Evolutionary conservation across 805 yeast genomes (phyloP), one percentile per base, ranked within the genome.

Genomic region (Torulaspora indica): DNA sequence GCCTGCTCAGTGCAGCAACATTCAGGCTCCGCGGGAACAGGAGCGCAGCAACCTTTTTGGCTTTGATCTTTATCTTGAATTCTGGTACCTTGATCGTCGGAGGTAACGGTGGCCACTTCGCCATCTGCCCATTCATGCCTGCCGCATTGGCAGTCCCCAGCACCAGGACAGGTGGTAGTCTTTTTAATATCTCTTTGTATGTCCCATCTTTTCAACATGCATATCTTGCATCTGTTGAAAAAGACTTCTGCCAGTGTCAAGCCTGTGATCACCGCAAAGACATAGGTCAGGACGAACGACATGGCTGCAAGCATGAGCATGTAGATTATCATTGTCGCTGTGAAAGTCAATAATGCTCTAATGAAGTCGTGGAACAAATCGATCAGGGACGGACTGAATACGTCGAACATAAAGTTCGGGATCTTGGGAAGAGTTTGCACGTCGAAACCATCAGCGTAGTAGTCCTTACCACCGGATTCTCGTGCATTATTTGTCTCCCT

Each of bases 261-360:
- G 8, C 95, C 95, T 13, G 80, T 54, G 13, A 81, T 77, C 24
- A 82, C 80, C 1, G 86, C 91, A 64, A 85, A 85, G 62, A 85
- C 81, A 53, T 85, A 85, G 0, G 78, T 65, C 36, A 82, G 53
- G 7, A 82, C 74, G 58, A 71, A 84, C 32, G 83, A 71, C 95
- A 85, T 85, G 5, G 84, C 83, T 12, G 80, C 89, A 67, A 85
- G 72, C 95, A 85, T 85, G 55, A 85, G 64, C 28, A 82, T 82
- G 58, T 80, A 85, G 9, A 84, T 81, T 38, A 85, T 58, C 72
- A 83, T 69, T 15, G 85, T 82, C 2, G 85, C 76, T 13, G 78
- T 59, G 49, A 85, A 79, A 8, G 80, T 73, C 18, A 85, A 51
- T 0, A 73, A 28, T 13, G 81, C 63, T 54, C 91, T 70, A 5